Evolutionary conservation across 805 yeast genomes (phyloP), one percentile per base, ranked within the genome.

Genomic region (Candida broadrunensis): DNA sequence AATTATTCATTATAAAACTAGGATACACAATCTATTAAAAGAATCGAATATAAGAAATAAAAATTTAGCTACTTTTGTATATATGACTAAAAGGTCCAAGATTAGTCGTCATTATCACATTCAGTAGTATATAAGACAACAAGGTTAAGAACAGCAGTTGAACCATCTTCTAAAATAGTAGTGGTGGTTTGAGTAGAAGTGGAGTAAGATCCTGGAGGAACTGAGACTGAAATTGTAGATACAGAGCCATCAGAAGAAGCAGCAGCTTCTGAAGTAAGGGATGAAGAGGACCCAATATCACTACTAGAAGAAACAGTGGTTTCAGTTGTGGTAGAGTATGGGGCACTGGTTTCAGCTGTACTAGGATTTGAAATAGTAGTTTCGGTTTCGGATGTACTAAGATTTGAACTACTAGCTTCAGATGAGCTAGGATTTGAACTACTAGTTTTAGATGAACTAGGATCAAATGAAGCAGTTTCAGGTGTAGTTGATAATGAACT

Each of bases 141-240:
- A 40, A 46, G 54, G 19, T 58, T 53, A 9, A 57, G 30, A 9
- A 52, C 52, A 8, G 57, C 58, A 14, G 60, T 41, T 17, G 52
- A 20, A 14, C 60, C 61, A 38, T 34, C 33, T 3, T 41, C 39
- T 1, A 48, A 37, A 1, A 49, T 45, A 19, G 62, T 57, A 11
- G 49, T 42, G 14, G 49, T 43, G 11, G 49, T 39, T n/a, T 39
- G 40, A 3, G 45, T 43, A 13, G 54, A 44, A 1, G 51, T 45
- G 17, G 53, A 41, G 38, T 55, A 56, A 14, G 43, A 36, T 17
- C 59, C 59, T 2, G 52, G 19, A 25, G 60, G 58, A 17, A 48
- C 37, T 2, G 49, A 39, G 15, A 44, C 18, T 27, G 56, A 43
- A 14, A 42, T 37, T 17, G 44, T 38, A 3, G 48, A 26, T 6